Base-by-base conservation (phyloP, 345 rosid species). In the Boechera stricta region DNA sequence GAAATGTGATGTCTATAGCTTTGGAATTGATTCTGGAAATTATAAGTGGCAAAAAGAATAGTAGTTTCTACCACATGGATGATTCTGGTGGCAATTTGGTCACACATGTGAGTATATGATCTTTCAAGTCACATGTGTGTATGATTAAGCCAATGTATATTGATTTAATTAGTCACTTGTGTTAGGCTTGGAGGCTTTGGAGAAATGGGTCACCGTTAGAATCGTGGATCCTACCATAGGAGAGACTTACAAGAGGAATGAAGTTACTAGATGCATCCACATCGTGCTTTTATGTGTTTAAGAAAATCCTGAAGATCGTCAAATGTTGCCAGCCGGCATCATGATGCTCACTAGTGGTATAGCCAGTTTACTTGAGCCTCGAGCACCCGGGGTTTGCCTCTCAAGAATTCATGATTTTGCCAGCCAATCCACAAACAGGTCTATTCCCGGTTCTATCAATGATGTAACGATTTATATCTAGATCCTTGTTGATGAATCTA, bases 311-410 rank as follows among this genome's bases (percentile, higher is more conserved):
- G 28, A 7, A 42, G 56, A 54, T 52, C 77, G 71, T 18, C 77
- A 64, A 38, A 2, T 75, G 38, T 67, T 87, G 82, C 70, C 75
- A 4, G 21, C 55, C 0, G 38, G 81, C 8, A 78, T 82, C 10
- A 32, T 84, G 11, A 75, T 80, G 83, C 85, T 84, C 1, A 80
- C 71, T 53, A 78, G 81, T 49, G 67, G 51, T 66, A 79, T 83
- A 18, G 24, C 58, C 2, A 52, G 76, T 38, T 73, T 82, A 11
- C 77, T 49, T 29, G n/a, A 28, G 54, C 87, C 89, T 9, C 57
- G 66, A 13, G 44, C 44, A 0, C 87, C 87, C 0, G 84, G 52
- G 18, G 29, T 73, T 63, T 21, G 21, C 21, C 21, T 21, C 21
- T 24, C 57, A 52, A 52, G 31, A 33, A 12, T 45, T 21, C 12